Base-by-base conservation (phyloP, 192 early-diverging fungal species). In the Cetraspora pellucida region DNA sequence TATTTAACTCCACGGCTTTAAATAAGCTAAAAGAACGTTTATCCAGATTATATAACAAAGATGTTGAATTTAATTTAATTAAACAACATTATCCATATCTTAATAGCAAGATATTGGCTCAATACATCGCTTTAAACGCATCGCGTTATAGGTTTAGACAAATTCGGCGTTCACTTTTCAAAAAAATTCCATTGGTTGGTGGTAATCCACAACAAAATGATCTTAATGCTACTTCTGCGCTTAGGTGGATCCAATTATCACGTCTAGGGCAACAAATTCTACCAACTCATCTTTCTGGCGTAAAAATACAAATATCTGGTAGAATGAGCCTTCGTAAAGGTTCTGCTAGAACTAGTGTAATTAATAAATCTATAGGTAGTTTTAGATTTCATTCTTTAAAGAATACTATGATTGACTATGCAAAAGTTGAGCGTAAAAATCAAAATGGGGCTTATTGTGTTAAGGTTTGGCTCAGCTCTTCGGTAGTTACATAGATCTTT, bases 361-460 rank as follows among this genome's bases (percentile, higher is more conserved):
- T 37, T 37, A 72, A 23, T n/a, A 72, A 37, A 57, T 72, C 70
- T 28, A 21, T 55, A 9, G 70, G 70, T 52, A 72, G 70, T 21
- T 58, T 72, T 19, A 47, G 52, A 21, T 58, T 52, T 57, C 23
- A 72, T 37, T 21, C 47, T n/a, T 28, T 72, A 7, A 27, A 25
- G 16, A 52, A 72, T 14, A 52, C 30, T 31, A 72, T 72, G 70
- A 72, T 58, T 72, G 70, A 72, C 57, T 72, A 72, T 57, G 45
- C 70, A 16, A 72, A 72, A 8, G 54, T 31, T 11, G 70, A 72
- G 57, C 28, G 52, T 19, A 72, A 72, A 72, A 72, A 72, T 23
- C 45, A 31, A 31, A 72, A 72, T 44, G 70, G 70, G 31, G 21
- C 70, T n/a, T 72, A 19, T 72, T 52, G 47, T 57, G 52, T 72